Percentiles rank a stretch among this genome's conserved stretches.
Evolutionary conservation across 495 filamentous ascomycete species (phyloP).

Genomic region (Talaromyces thailandensis): DNA sequence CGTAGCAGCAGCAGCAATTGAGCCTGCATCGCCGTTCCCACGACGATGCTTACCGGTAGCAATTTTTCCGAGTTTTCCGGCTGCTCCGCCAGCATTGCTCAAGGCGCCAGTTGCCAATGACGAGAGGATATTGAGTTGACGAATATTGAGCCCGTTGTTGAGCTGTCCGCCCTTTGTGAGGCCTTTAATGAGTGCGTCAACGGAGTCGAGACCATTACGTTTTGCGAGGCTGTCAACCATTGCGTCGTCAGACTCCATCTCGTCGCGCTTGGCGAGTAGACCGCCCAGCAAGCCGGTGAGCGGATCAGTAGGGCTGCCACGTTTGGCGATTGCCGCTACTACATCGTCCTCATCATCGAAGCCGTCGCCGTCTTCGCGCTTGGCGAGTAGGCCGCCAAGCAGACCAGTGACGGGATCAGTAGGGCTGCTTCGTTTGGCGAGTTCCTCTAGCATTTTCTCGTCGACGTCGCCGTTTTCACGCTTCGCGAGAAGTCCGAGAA

Average conservation of each 20-base stretch:
- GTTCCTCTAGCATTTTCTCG: not conserved
- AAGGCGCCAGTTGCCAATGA: not conserved
- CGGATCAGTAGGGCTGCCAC: not conserved
- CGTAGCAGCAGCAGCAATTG: not conserved
- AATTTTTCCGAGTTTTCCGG: not conserved
- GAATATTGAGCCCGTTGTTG: not conserved
- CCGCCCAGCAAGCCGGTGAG: not conserved
- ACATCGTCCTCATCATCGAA: too few species aligned
- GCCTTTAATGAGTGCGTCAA: not conserved
- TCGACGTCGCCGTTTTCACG: not conserved
- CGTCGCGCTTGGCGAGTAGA: too few species aligned
- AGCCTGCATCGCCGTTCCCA: not conserved
- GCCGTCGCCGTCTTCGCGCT: too few species aligned
- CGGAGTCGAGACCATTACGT: not conserved
- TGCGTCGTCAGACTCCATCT: not conserved
- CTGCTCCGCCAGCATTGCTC: not conserved
- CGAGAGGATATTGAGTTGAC: not conserved
- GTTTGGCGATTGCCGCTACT: not conserved
- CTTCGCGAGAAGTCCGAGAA: not conserved
- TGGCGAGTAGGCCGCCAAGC: not conserved
- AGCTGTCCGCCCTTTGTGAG: conserved; percentile 1
- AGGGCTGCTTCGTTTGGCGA: not conserved
- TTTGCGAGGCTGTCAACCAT: not conserved
- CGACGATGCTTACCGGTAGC: not conserved
- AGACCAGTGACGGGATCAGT: not conserved